Evolutionary conservation across 2,329 filamentous ascomycete species (phyloP), one percentile per base, ranked within the genome.

Genomic region (Trichoderma sp.): DNA sequence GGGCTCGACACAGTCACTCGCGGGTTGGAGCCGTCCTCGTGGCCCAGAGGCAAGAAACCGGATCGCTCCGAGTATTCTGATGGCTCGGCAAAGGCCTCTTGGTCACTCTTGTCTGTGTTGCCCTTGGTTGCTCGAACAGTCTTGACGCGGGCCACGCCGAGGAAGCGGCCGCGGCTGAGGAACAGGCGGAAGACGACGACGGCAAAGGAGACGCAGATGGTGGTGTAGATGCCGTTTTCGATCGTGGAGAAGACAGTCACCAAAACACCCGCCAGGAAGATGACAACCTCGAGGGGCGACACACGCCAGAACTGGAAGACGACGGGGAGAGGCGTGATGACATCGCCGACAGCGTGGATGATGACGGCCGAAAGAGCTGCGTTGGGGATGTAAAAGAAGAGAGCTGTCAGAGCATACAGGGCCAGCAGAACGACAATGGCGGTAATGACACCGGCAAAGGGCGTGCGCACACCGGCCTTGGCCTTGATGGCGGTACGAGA

Each of bases 401-500:
- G 91, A 0, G 92, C 90, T 0, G 95, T 91, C 31, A 97, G 87
- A 21, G 93, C 94, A 80, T 97, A 97, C 75, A 97, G 92, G 21
- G 95, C 94, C 12, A 97, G 87, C 2, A 98, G 87, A 9, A 98
- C 95, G 12, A 97, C 90, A 24, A 94, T 76, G 1, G 93, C 95
- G 12, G 95, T 97, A 77, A 97, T 94, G 64, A 96, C 90, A 87
- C 95, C 95, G 41, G 94, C 95, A 74, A 97, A 91, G 1, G 95
- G 95, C 5, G 94, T 97, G 59, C 95, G 92, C 2, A 97, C 95
- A 82, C 95, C 95, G 71, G 95, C 94, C 85, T 97, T 97, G n/a
- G 95, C 94, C 84, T 97, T 97, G 87, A 98, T 97, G 68, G 95
- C 95, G 27, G 95, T 97, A 77, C 95, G 91, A 8, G 94, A 96